A percentile compares a stretch with the other conserved stretches of the same genome.
phyloP scores from a whole-genome alignment of 176 grass and related monocot species.

The Triticum dicoccoides region DNA sequence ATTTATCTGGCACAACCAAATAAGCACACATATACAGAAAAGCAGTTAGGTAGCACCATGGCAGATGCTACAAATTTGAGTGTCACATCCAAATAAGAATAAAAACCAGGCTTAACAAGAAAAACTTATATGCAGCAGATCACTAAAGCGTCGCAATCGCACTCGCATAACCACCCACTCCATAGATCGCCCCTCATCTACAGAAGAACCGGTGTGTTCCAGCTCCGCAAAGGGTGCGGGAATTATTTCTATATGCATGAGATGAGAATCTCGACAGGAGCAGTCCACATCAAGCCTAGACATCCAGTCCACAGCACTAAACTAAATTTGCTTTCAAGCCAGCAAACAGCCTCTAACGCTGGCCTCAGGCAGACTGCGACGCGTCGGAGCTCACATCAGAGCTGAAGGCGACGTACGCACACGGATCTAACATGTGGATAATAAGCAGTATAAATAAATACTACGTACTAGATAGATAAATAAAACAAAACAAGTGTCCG shows the following conservation, averaged over 20 bases:
- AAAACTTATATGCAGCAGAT: neutral
- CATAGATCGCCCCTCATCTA: neutral
- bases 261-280: neutral
- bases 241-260: neutral
- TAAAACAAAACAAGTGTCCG: neutral
- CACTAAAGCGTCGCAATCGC: neutral
- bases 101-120: neutral
- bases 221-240: neutral
- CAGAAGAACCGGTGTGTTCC: neutral
- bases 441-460: neutral
- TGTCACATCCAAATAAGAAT: neutral
- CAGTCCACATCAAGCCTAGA: neutral
- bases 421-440: neutral
- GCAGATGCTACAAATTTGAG: neutral
- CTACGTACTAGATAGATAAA: too few relatives aligned
- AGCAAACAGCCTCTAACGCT: neutral
- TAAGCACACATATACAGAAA: neutral
- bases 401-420: constrained; percentile 9
- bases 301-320: neutral
- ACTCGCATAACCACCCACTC: neutral
- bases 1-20: neutral
- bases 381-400: neutral
- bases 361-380: neutral
- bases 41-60: neutral
- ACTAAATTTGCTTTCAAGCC: neutral